Base-by-base conservation (phyloP, 1,284 basidiomycete species). In the Moesziomyces aphidis region DNA sequence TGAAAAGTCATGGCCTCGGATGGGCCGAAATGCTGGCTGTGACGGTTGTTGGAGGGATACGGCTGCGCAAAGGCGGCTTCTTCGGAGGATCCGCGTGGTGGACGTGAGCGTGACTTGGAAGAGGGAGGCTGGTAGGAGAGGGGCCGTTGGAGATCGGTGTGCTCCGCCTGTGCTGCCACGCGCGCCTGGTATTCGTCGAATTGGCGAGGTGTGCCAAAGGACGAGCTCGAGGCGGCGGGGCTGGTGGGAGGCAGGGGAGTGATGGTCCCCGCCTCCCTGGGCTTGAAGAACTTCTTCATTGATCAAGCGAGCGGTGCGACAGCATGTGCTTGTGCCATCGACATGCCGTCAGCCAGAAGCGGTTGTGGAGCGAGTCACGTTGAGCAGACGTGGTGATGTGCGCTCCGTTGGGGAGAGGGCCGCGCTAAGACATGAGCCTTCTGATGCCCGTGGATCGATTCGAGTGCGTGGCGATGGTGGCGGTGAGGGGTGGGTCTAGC, bases 241-340 rank as follows among this genome's bases (percentile, higher is more conserved):
- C 47, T 61, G 50, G 61, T 55, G 22, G 64, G 65, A 64, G 71
- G 71, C 64, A 73, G 48, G 46, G 71, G 71, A 50, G 64, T 68
- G 61, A 73, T 73, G 65, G 54, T 47, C 54, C 65, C 71, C 13
- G 71, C 71, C 65, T 68, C 70, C 65, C 68, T 73, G 28, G 53
- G 17, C 48, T 45, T 63, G 61, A 73, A 73, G 55, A 73, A 68
- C 58, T 63, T 67, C 49, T 73, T 73, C 71, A 73, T 73, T 46
- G 56, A 54, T 52, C 24, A 19, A 23, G 54, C n/a, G 22, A 44
- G 17, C 51, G 42, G 7, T 9, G 10, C 31, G 31, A 34, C 31
- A 34, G 31, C 31, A 34, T 44, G 5, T 47, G 10, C 34, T 3
- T 31, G n/a, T 26, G 28, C 22, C 47, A 58, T 68, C 55, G 44